phyloP scores from a whole-genome alignment of 73 alveolate species.

The Paramecium tetraurelia region DNA sequence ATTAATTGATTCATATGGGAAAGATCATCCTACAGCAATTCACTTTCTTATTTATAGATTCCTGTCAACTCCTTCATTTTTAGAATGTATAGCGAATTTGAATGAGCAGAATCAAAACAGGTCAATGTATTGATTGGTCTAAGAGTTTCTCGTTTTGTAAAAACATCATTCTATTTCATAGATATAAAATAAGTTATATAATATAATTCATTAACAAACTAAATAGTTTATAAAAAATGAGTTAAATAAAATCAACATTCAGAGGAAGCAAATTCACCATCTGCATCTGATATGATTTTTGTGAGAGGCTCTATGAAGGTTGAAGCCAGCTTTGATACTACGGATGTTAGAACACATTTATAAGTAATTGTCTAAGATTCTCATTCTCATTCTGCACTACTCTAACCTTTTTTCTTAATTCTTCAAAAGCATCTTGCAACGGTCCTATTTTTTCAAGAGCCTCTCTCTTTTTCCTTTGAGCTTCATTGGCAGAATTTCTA shows the following conservation, averaged over 20 bases:
- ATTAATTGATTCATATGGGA: not conserved
- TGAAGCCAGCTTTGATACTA: not conserved
- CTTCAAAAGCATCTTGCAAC: slow-evolving; percentile 36
- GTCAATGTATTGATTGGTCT: not conserved
- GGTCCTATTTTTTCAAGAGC: slow-evolving; percentile 61
- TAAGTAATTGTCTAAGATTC: not conserved
- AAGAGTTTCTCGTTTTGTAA: slow-evolving; percentile 1
- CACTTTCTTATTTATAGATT: not conserved
- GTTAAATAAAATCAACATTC: not conserved
- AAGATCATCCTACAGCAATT: not conserved
- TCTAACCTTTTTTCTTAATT: slow-evolving; percentile 36
- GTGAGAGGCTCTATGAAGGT: slow-evolving; percentile 21
- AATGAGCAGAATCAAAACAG: not conserved
- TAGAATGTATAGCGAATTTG: not conserved
- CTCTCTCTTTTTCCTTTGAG: slow-evolving; percentile 60
- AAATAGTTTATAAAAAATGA: not conserved
- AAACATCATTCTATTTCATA: slow-evolving; percentile 39
- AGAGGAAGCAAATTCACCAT: not conserved
- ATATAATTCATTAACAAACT: not conserved
- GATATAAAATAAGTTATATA: not conserved
- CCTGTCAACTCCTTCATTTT: slow-evolving; percentile 7
- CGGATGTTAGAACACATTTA: not conserved
- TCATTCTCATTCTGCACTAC: slow-evolving; percentile 1
- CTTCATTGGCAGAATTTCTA: slow-evolving; percentile 63
- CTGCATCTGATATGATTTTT: slow-evolving; percentile 3